These are phyloP conservation scores for Phaseolus lunatus DNA, from an alignment of 306 rosid species.

Conservation along the genomic window DNA sequence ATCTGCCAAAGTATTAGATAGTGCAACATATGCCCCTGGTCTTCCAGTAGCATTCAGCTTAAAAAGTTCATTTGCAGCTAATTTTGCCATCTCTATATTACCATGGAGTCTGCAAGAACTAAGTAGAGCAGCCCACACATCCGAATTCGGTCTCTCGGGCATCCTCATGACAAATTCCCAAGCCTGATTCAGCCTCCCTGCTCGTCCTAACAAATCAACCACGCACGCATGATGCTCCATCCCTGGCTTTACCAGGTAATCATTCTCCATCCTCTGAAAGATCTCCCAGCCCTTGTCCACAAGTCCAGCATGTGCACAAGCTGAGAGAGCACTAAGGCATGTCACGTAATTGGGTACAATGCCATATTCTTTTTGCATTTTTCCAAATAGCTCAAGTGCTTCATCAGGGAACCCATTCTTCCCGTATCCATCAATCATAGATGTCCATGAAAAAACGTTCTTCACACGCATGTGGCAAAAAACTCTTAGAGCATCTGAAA, in stretches of 20 bases:
- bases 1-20: constrained; percentile 86
- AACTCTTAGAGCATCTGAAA: constrained; percentile 66
- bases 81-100: constrained; percentile 70
- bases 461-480: constrained; percentile 71
- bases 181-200: constrained; percentile 73
- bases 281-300: constrained; percentile 75
- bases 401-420: constrained; percentile 76
- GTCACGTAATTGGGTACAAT: constrained; percentile 76
- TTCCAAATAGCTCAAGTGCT: constrained; percentile 72
- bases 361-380: constrained; percentile 56
- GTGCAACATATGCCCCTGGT: constrained; percentile 88
- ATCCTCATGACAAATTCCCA: constrained; percentile 76
- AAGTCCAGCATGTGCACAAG: constrained; percentile 89
- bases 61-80: constrained; percentile 78
- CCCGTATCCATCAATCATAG: constrained; percentile 96
- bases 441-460: constrained; percentile 94
- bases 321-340: constrained; percentile 81
- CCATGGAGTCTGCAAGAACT: constrained; percentile 87
- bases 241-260: constrained; percentile 65
- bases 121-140: constrained; percentile 91
- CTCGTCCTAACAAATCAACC: constrained; percentile 91
- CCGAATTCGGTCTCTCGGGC: constrained; percentile 81
- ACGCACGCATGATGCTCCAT: constrained; percentile 97
- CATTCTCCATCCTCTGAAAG: constrained; percentile 71
- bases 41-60: constrained; percentile 64